Conservation (phyloP, 495 filamentous ascomycete genomes). For the Trichoderma reesei region DNA sequence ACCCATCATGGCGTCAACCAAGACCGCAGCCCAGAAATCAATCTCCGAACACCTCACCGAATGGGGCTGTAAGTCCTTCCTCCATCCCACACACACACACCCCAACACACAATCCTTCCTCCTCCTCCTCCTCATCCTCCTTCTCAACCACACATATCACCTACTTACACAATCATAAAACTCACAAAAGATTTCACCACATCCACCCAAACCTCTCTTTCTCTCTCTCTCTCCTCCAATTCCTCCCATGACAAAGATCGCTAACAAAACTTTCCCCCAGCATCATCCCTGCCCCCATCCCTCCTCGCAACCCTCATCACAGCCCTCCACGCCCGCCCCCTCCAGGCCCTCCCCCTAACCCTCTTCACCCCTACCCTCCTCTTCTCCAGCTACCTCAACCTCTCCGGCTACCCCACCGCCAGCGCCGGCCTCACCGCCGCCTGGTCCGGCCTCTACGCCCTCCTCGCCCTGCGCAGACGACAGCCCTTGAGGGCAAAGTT, state of each 20-base stretch:
- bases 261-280: conserved; percentile 30
- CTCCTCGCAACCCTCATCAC: conserved; percentile 70
- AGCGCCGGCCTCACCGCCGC: conserved; percentile 75
- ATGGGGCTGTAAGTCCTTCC: conserved; percentile 13
- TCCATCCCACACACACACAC: too few relatives aligned
- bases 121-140: not conserved
- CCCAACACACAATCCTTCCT: not conserved
- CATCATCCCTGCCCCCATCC: conserved; percentile 68
- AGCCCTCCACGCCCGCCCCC: conserved; percentile 65
- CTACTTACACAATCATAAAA: not conserved
- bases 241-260: too few relatives aligned
- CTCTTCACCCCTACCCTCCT: conserved; percentile 77
- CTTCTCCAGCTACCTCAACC: conserved; percentile 75
- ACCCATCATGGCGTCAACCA: not conserved
- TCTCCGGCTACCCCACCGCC: conserved; percentile 69
- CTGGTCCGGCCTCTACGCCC: conserved; percentile 75
- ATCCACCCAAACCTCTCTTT: not conserved
- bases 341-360: conserved; percentile 59
- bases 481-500: conserved; percentile 51
- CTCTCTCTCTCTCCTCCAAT: not conserved
- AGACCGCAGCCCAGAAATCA: not conserved
- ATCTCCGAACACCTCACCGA: not conserved
- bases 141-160: not conserved
- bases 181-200: not conserved
- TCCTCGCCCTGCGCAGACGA: conserved; percentile 60